Evolutionary conservation across 352 stramenopile species (phyloP), one percentile per base, ranked within the genome.

Genomic region (Phytophthora melonis): DNA sequence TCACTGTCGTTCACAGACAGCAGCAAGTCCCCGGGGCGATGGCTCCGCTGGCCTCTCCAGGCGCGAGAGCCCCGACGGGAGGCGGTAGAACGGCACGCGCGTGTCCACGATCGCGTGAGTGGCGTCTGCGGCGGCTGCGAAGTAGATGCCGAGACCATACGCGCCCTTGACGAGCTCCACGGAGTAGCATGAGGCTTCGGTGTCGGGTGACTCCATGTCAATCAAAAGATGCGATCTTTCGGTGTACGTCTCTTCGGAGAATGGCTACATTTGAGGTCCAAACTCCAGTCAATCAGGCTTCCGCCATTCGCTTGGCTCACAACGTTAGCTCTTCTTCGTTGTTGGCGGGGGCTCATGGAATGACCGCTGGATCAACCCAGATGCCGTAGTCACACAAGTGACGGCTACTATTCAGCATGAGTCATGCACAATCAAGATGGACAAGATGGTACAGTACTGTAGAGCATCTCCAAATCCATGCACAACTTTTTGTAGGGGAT

Each of bases 61-160:
- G 85, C 3, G 81, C 87, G 4, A 79, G 32, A 9, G 60, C n/a
- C 75, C 82, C 43, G 86, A 78, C 32, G 87, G 87, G 1, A 93
- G 76, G 2, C 82, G 84, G 50, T 93, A 94, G 65, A 94, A 94
- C 4, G 87, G 84, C 30, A 90, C 72, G 10, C 76, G 66, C 2
- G 65, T 79, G 66, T 94, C 86, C 55, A 93, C 87, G 10, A 90
- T 68, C 8, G 87, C 87, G 5, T 72, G 49, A 4, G 49, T 49
- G 36, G 41, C 63, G n/a, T 77, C 70, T 8, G 53, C 64, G 1
- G 68, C 64, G 9, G 72, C 72, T 52, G 70, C 64, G 64, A 94
- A 94, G 71, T 94, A 94, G 59, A 94, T 93, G 19, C 87, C 87
- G 19, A 94, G 80, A 16, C 87, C 87, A 39, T 82, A 92, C n/a